Base-by-base conservation (phyloP, 306 rosid species). In the Trichosanthes truncata region DNA sequence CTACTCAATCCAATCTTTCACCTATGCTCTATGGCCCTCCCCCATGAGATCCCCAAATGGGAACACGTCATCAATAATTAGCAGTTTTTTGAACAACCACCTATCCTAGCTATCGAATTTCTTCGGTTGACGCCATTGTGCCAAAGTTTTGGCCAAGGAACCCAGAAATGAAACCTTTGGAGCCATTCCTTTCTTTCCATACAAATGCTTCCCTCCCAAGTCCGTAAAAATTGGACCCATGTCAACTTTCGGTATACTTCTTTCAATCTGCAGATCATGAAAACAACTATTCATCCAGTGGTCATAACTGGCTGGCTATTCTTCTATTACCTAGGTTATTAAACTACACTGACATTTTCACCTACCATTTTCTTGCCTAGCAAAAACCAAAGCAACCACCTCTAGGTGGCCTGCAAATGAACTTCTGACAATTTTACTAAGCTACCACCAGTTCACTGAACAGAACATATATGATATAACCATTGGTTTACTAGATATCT, bases 181-280 rank as follows among this genome's bases (percentile, higher is more conserved):
- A 61, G 94, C 88, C 74, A 89, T 80, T 36, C 90, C 98, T 83
- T 84, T 90, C 89, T 86, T 91, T 61, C 97, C 98, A 68, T 86
- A 86, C 56, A 96, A 86, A 85, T 86, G 90, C 81, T 96, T 96
- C 69, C 98, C 96, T 82, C 88, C 96, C 88, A 96, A 87, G 83
- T 96, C 98, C 3, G 99, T 91, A 83, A 85, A 89, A 56, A 81
- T 84, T 17, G 99, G 98, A 86, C 86, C 89, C 84, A 78, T 84
- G 55, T 90, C 97, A 56, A 74, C 0, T 74, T 74, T 74, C 4
- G 78, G 78, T 74, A 84, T 83, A 87, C 88, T 93, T 90, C 97
- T 86, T 77, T 93, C 98, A 18, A 96, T 96, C 99, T 96, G 91
- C 87, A 85, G 71, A 80, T 71, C 10, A 77, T 46, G 38, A 52